Evolutionary conservation across 75 land plant species (phyloP), one percentile per base, ranked within the genome.

Genomic region (Pinus taeda): DNA sequence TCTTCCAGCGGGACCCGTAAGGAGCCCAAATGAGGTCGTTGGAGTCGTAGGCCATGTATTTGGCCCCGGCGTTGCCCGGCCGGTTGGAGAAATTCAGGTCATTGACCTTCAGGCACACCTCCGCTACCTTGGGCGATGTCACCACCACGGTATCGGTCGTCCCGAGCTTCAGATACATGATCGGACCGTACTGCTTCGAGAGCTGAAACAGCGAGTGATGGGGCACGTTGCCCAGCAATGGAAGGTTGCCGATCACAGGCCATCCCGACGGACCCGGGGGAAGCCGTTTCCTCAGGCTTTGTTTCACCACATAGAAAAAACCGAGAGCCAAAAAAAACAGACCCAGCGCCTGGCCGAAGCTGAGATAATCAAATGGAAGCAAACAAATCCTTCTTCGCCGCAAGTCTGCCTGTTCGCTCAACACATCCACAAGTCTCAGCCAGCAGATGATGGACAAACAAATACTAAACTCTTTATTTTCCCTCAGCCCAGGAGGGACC

Each of bases 201-300:
- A 93, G 61, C 57, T 76, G 66, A 4, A 85, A 87, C 9, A 93
- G 70, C 53, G 83, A 64, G 36, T 89, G 89, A 83, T 91, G 93
- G 4, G 93, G 96, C 57, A 78, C 75, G 2, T 78, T 61, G 33
- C 96, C 96, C 21, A 93, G 73, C 21, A 89, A 87, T 15, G 88
- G 92, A 15, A 93, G 81, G 89, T 85, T 87, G 21, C 96, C 96
- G 13, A 91, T 49, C 0, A 93, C 56, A 15, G 96, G 96, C 88
- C 86, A 89, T 29, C 86, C 85, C 12, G 75, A 76, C 3, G 96
- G 96, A 14, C 94, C 94, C 2, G 94, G 96, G 3, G 90, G 90
- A 3, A 66, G 83, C 24, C 74, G 74, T 2, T 39, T 69, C 12
- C 71, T 69, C 36, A 42, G n/a, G 0, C 9, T 69, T 24, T 20